A percentile compares a stretch with the other conserved stretches of the same genome.
phyloP scores from a whole-genome alignment of 495 filamentous ascomycete genomes.

The Penicillium malachiteum region DNA sequence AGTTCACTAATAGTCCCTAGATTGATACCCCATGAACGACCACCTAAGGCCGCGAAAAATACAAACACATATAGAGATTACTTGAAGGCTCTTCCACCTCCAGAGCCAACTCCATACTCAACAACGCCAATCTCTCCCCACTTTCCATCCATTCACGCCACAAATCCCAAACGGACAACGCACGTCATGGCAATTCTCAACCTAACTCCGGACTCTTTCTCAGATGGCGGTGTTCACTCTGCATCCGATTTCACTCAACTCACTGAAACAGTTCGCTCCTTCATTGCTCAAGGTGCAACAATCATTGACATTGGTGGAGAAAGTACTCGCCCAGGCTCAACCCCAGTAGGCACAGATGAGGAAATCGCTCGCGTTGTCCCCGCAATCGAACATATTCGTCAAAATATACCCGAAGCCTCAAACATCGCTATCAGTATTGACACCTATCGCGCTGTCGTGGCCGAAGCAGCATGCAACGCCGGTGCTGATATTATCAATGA shows the following conservation, averaged over 20 bases:
- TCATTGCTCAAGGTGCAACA: conserved; percentile 66
- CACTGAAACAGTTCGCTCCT: conserved; percentile 50
- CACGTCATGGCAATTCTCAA: conserved; percentile 94
- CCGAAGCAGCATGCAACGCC: conserved; percentile 72
- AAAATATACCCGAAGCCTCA: conserved; percentile 55
- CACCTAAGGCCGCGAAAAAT: conserved; percentile 37
- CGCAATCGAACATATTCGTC: conserved; percentile 69
- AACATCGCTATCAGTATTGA: conserved; percentile 78
- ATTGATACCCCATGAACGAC: conserved; percentile 60
- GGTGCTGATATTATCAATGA: conserved; percentile 97
- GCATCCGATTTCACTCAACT: conserved; percentile 38
- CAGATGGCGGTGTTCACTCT: conserved; percentile 73
- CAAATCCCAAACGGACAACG: conserved; percentile 64
- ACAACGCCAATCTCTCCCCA: conserved; percentile 66
- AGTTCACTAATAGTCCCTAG: conserved; percentile 29
- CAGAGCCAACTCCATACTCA: conserved; percentile 52
- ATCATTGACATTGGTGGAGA: conserved; percentile 94
- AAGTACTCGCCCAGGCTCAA: conserved; percentile 77
- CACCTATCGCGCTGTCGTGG: conserved; percentile 86
- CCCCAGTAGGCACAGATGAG: conserved; percentile 63
- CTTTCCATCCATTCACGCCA: conserved; percentile 60
- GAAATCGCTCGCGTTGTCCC: conserved; percentile 78
- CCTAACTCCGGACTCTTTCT: conserved; percentile 96
- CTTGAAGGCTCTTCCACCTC: conserved; percentile 62
- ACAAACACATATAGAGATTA: conserved; percentile 45